A percentile compares a stretch with the other conserved stretches of the same genome.
Evolutionary conservation across 768 basidiomycete genomes (phyloP).

Genomic region (Russula sp.): DNA sequence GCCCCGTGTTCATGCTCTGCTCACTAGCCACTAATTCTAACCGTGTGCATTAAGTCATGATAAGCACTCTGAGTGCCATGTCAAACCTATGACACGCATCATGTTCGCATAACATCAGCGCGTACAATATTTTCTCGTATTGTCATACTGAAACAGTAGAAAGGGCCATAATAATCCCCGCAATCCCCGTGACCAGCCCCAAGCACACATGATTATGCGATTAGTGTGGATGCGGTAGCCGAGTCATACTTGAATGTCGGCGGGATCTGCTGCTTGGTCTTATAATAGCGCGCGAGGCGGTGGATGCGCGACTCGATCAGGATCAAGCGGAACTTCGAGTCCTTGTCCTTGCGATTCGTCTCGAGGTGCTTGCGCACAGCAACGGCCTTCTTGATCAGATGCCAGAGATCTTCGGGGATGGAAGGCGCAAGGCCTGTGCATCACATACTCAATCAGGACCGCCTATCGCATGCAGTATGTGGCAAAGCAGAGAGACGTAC

Average conservation of each 20-base stretch:
- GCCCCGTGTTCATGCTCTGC: no score
- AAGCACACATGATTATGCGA: constrained; percentile 45
- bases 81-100: not conserved
- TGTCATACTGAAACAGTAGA: constrained; percentile 15
- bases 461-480: not conserved
- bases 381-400: constrained; percentile 99
- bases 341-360: constrained; percentile 97
- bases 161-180: constrained; percentile 4
- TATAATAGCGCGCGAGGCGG: constrained; percentile 96
- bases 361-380: constrained; percentile 98
- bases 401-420: constrained; percentile 99
- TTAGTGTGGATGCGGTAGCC: constrained; percentile 85
- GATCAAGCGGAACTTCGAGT: constrained; percentile 95
- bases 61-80: not conserved
- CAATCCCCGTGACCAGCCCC: not conserved
- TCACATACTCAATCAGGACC: not conserved
- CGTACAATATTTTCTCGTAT: constrained; percentile 9
- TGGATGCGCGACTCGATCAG: constrained; percentile 99
- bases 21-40: no score
- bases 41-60: no score
- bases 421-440: constrained; percentile 86
- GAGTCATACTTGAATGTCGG: constrained; percentile 99
- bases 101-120: not conserved
- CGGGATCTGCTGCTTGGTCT: constrained; percentile 94
- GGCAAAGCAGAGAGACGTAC: constrained; percentile 39